phyloP scores from a whole-genome alignment of 78 protist genomes.

The Paratrimastix pyriformis region DNA sequence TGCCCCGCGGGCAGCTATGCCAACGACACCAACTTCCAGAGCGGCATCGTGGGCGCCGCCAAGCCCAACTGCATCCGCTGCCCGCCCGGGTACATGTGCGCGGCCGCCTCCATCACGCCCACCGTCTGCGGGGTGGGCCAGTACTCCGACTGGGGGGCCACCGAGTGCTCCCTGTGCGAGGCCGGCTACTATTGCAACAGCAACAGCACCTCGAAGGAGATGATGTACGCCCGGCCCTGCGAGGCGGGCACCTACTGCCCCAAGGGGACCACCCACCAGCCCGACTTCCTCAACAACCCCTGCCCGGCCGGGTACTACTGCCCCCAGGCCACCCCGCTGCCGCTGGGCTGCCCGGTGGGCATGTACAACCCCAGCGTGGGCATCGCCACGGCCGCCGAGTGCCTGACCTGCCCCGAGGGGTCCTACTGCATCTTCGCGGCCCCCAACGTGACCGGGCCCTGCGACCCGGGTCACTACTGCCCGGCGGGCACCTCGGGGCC shows the following conservation, averaged over 20 bases:
- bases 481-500: conserved; percentile 16
- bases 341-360: neutral
- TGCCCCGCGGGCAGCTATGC: too few relatives aligned
- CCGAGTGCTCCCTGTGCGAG: conserved; percentile 11
- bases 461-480: conserved; percentile 45
- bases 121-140: too few relatives aligned
- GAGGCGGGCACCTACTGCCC: neutral
- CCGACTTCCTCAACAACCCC: too few relatives aligned
- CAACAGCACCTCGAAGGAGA: neutral
- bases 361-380: neutral
- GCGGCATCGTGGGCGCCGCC: neutral
- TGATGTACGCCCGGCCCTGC: neutral
- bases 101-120: neutral
- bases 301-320: conserved; percentile 24
- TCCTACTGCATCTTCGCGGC: neutral
- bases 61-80: conserved; percentile 21
- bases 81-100: conserved; percentile 43
- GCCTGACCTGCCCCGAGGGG: neutral
- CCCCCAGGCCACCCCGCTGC: neutral
- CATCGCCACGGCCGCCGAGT: neutral
- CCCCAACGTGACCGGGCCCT: neutral
- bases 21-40: too few relatives aligned
- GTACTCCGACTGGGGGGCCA: conserved; percentile 10
- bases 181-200: conserved; percentile 20
- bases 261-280: neutral